Conservation (phyloP, 2,329 filamentous ascomycete genomes). For the Colletotrichum theobromicola region DNA sequence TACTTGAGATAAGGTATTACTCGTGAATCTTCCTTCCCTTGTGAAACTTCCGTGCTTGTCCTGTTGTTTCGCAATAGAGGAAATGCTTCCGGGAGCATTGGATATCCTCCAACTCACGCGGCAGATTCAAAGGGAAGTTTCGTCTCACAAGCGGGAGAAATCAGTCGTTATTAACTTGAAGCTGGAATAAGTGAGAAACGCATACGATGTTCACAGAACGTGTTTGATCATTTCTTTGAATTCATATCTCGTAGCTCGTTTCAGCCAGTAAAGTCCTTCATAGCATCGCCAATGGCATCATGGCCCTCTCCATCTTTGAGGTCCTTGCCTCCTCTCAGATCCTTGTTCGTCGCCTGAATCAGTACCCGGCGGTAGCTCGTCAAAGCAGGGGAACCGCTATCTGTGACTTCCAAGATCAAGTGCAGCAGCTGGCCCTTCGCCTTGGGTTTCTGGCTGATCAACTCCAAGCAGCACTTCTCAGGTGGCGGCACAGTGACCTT, state of each 20-base stretch:
- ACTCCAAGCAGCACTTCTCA: conserved; percentile 39
- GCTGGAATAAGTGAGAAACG: not conserved
- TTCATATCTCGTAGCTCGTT: not conserved
- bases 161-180: not conserved
- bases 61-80: not conserved
- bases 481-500: conserved; percentile 19
- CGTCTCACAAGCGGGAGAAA: not conserved
- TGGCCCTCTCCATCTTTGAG: not conserved
- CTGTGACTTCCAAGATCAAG: conserved; percentile 54
- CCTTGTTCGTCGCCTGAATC: conserved; percentile 36
- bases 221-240: not conserved
- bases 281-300: not conserved
- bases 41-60: not conserved
- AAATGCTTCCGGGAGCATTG: not conserved
- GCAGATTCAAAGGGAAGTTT: not conserved
- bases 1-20: no score
- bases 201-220: not conserved
- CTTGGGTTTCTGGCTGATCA: not conserved
- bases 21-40: no score
- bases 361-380: conserved; percentile 53
- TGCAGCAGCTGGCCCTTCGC: conserved; percentile 47
- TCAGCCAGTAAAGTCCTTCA: conserved; percentile 10
- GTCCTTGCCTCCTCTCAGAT: conserved; percentile 11
- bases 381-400: conserved; percentile 45
- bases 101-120: not conserved